Percentiles rank a stretch among this genome's conserved stretches.
Conservation (phyloP, 805 yeast genomes). For the Candida wancherniae region DNA sequence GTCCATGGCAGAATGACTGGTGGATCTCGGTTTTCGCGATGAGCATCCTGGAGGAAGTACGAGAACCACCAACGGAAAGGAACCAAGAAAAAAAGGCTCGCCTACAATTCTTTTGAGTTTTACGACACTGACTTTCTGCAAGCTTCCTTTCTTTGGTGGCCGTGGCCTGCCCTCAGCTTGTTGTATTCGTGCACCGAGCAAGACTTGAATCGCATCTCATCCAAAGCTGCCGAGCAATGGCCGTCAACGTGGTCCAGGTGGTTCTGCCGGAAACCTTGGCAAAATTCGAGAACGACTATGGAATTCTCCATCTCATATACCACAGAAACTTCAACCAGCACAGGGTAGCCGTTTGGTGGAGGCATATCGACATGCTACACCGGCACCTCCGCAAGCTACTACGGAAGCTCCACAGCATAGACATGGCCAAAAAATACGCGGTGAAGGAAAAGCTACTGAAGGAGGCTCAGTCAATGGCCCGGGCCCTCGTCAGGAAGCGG, state of each 20-base stretch:
- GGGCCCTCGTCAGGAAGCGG: slow-evolving; percentile 30
- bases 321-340: slow-evolving; percentile 79
- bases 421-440: slow-evolving; percentile 9
- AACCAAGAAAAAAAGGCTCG: no score
- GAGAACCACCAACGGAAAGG: no score
- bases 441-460: slow-evolving; percentile 12
- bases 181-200: no score
- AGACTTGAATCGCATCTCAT: no score
- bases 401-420: slow-evolving; percentile 20
- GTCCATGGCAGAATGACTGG: slow-evolving; percentile 8
- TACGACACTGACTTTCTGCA: no score
- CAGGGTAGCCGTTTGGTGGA: slow-evolving; percentile 73
- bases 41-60: no score
- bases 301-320: slow-evolving; percentile 56
- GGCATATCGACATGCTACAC: slow-evolving; percentile 55
- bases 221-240: no score
- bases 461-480: slow-evolving; percentile 14
- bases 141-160: no score
- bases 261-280: no score
- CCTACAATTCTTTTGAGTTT: no score
- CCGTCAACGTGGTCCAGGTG: no score
- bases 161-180: no score
- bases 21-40: slow-evolving; percentile 10
- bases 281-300: slow-evolving; percentile 42
- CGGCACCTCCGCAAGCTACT: slow-evolving; percentile 46